phyloP scores from a whole-genome alignment of 2,329 filamentous ascomycete species.

The Westerdykella aurantiaca region DNA sequence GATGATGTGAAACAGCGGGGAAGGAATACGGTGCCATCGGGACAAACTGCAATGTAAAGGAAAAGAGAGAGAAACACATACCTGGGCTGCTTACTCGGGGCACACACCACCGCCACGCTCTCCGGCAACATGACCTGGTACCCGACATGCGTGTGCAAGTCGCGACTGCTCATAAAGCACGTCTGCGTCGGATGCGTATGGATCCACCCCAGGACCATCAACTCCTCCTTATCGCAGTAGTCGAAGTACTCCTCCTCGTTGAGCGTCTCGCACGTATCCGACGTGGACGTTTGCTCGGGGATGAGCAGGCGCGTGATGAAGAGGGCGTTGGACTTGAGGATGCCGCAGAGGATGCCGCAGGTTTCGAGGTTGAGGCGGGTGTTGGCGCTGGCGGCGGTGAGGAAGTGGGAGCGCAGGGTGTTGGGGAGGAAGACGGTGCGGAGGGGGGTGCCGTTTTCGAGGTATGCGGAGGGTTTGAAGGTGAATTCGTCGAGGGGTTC shows the following conservation, averaged over 20 bases:
- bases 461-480: constrained; percentile 77
- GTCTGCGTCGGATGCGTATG: constrained; percentile 96
- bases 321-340: constrained; percentile 83
- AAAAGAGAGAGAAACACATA: constrained; percentile 43
- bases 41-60: not conserved
- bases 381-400: constrained; percentile 68
- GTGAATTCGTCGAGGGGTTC: constrained; percentile 59
- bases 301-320: constrained; percentile 87
- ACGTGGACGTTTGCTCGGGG: constrained; percentile 81
- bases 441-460: constrained; percentile 82
- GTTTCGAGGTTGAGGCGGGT: constrained; percentile 82
- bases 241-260: constrained; percentile 83
- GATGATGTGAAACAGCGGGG: constrained; percentile 3
- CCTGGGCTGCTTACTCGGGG: constrained; percentile 72
- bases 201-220: constrained; percentile 92
- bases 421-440: constrained; percentile 82
- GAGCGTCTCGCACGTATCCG: constrained; percentile 90
- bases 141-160: constrained; percentile 87
- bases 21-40: not conserved
- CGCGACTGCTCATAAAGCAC: constrained; percentile 94
- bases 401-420: constrained; percentile 66
- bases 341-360: constrained; percentile 89
- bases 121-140: constrained; percentile 97
- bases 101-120: constrained; percentile 94
- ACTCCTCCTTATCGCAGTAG: constrained; percentile 76